Conservation (phyloP, 2,329 filamentous ascomycete species). For the Chaetomium sp. region DNA sequence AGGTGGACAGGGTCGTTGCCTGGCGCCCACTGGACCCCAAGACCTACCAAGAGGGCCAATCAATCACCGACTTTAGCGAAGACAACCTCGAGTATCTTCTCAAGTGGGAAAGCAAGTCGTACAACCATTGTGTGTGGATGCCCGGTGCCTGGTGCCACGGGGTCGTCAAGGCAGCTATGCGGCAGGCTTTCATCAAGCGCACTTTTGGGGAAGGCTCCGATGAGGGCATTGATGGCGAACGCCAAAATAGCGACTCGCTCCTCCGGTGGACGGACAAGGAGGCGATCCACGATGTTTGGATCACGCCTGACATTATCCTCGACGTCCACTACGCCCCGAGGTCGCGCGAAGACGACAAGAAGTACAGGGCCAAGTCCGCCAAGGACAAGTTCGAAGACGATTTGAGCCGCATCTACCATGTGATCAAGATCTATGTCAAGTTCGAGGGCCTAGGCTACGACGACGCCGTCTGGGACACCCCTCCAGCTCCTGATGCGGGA, state of each 20-base stretch:
- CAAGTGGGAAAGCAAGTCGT: slow-evolving; percentile 82
- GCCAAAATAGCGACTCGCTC: slow-evolving; percentile 38
- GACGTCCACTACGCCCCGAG: slow-evolving; percentile 53
- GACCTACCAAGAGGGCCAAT: slow-evolving; percentile 54
- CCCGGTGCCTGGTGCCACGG: slow-evolving; percentile 88
- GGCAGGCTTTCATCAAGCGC: slow-evolving; percentile 74
- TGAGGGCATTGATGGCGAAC: slow-evolving; percentile 26
- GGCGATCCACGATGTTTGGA: slow-evolving; percentile 83
- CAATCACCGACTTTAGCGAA: slow-evolving; percentile 61
- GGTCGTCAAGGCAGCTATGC: slow-evolving; percentile 62
- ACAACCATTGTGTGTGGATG: slow-evolving; percentile 83
- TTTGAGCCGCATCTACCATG: slow-evolving; percentile 68
- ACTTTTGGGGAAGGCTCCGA: slow-evolving; percentile 57
- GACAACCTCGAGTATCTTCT: slow-evolving; percentile 90
- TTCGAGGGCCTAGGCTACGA: slow-evolving; percentile 92
- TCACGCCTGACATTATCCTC: slow-evolving; percentile 87
- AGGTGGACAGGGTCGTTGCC: slow-evolving; percentile 78
- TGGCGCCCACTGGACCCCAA: slow-evolving; percentile 73
- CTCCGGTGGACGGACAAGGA: slow-evolving; percentile 73
- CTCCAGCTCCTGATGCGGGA: slow-evolving; percentile 65
- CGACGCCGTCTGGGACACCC: slow-evolving; percentile 85
- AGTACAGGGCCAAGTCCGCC: slow-evolving; percentile 53
- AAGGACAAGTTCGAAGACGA: slow-evolving; percentile 68
- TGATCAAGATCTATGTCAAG: slow-evolving; percentile 79
- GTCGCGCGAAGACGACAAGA: slow-evolving; percentile 36